Base-by-base conservation (phyloP, 805 yeast genomes). In the Scheffersomyces ergatensis region DNA sequence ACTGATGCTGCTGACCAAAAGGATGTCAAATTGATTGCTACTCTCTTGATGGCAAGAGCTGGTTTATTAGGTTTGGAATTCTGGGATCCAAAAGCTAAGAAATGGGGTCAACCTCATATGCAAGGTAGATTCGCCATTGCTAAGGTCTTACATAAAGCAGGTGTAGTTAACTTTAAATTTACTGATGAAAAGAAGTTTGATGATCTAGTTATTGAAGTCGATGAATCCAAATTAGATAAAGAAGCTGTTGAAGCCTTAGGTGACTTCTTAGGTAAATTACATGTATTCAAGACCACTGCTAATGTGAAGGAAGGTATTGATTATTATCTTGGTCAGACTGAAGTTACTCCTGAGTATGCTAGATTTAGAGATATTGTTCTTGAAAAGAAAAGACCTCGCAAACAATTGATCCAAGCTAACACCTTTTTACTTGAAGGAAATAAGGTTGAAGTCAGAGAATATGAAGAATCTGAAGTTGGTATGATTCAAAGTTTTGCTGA, bases 101-200 rank as follows among this genome's bases (percentile, higher is more conserved):
- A 87, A 64, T 89, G 96, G 96, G 96, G 96, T 23, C 97, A 89
- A 67, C 82, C 97, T 12, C 97, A 89, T 60, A 87, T 88, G 89
- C 95, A 88, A 67, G 96, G 96, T 3, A 74, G 97, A 62, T 89
- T 76, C 64, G 87, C 93, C 24, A 88, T 89, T 50, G 73, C 86
- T 74, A 86, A 85, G 66, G 76, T 83, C 12, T 81, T 86, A 57
- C 64, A 85, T 53, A 73, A 80, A 39, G 83, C 89, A 0, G 82
- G 85, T 21, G 82, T 88, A 30, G 81, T 81, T 20, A 65, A 68
- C 36, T 63, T 89, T 37, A 72, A 71, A 27, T 67, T 72, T 51
- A 55, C 74, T 12, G 68, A 74, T 45, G 63, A 62, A 4, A 73
- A 67, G 18, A 67, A 67, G 41, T 81, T 54, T 54, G 70, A 77